Conservation (phyloP, 176 grass and related monocot genomes). For the Oryza rufipogon region DNA sequence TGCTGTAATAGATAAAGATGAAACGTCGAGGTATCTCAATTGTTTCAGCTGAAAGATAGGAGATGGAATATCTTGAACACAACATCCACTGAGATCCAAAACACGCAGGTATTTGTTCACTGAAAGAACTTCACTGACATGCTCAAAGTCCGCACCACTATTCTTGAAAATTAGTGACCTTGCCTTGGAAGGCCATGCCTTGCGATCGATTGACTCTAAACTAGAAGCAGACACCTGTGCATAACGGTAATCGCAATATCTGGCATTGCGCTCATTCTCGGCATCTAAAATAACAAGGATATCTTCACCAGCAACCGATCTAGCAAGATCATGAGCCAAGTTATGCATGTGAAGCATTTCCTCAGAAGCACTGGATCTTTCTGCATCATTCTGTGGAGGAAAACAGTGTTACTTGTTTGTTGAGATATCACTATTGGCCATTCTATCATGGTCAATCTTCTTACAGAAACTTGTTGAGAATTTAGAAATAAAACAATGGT, state of each 20-base stretch:
- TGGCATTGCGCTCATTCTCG: conserved; percentile 23
- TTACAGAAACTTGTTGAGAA: conserved; percentile 1
- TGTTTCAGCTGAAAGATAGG: conserved; percentile 58
- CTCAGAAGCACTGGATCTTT: conserved; percentile 21
- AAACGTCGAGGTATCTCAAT: conserved; percentile 64
- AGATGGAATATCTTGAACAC: conserved; percentile 42
- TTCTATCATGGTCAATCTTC: background rate
- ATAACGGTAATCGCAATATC: conserved; percentile 55
- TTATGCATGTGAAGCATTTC: conserved; percentile 55
- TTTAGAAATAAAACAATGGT: background rate
- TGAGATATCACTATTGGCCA: background rate
- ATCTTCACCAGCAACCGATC: conserved; percentile 64
- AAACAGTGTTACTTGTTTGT: background rate
- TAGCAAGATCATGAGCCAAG: conserved; percentile 64
- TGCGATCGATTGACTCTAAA: conserved; percentile 45
- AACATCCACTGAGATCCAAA: conserved; percentile 55
- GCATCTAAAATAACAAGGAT: conserved; percentile 54
- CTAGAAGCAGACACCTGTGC: conserved; percentile 30
- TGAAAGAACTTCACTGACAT: conserved; percentile 51
- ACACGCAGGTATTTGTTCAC: conserved; percentile 51
- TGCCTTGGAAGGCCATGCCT: conserved; percentile 52
- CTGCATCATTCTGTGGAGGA: conserved; percentile 18
- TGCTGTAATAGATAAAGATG: conserved; percentile 42
- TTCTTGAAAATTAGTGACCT: conserved; percentile 51
- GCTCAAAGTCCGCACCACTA: conserved; percentile 24